Evolutionary conservation across 371 early-diverging fungal species (phyloP), one percentile per base, ranked within the genome.

Genomic region (Lichtheimia hyalospora): DNA sequence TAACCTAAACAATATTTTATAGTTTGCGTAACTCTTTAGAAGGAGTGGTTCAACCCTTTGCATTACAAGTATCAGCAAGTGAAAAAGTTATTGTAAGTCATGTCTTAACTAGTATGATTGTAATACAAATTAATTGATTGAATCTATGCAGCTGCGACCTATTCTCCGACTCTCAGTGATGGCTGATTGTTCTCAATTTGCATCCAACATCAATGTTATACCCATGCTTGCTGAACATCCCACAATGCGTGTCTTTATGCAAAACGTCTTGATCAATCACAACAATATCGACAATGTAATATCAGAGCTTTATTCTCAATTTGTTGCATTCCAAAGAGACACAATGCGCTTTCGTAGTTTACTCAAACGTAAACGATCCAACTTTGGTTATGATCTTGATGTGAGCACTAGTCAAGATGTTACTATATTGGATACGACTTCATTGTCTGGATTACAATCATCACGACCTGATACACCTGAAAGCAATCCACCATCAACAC

Each of bases 121-220:
- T 12, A 25, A 8, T 39, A 42, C 20, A 42, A 41, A 14, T n/a
- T 50, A 39, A 34, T 34, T 34, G 10, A 34, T 34, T 34, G 34
- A 8, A 34, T 34, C 34, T 34, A 34, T 34, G 3, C 49, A 77
- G 74, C 49, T 79, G 21, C 74, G 67, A 52, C 77, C 80, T 3
- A 28, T 79, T 24, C 70, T 94, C 15, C 82, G 88, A 49, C 68
- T 92, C 12, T 90, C 90, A 2, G 88, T 92, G 49, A 81, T 92
- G 53, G 92, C 90, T 0, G 92, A 92, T 52, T 87, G 86, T 62
- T 76, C 85, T 24, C 84, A 85, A 57, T 82, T 90, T 68, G 84
- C 84, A 52, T 85, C 86, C n/a, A 87, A 86, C 57, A 61, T 79
- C 24, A 78, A 83, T 64, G 67, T 82, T 10, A 82, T 84, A 56